Percentiles rank a stretch among this genome's conserved stretches.
These are phyloP conservation scores for Schizophyllum amplum DNA, from an alignment of 1,284 basidiomycete species.

Conservation along the genomic window DNA sequence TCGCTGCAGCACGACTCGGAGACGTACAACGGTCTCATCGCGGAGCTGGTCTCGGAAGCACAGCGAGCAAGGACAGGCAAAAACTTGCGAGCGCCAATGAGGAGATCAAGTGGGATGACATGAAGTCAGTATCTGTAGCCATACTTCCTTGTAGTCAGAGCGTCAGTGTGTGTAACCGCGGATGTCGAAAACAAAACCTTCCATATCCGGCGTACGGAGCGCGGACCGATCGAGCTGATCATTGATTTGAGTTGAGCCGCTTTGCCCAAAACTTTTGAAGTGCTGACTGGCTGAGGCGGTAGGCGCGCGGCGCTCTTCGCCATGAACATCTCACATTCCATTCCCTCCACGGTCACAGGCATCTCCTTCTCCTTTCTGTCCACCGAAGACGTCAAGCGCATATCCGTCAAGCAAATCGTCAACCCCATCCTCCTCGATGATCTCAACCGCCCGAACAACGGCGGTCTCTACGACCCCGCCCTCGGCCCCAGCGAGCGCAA, in stretches of 20 bases:
- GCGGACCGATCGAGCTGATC: conserved; percentile 1
- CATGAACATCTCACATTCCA: conserved; percentile 92
- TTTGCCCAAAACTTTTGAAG: not conserved
- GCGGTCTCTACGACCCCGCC: conserved; percentile 93
- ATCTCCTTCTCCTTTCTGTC: conserved; percentile 95
- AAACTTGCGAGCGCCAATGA: conserved; percentile 16
- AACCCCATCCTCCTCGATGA: conserved; percentile 94
- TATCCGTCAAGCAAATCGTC: conserved; percentile 95
- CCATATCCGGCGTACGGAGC: conserved; percentile 6
- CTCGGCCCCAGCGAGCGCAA: conserved; percentile 84
- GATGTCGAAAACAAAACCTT: not conserved
- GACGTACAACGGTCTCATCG: conserved; percentile 76
- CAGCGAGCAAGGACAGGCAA: conserved; percentile 69
- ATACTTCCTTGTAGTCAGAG: not conserved
- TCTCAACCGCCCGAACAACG: conserved; percentile 84
- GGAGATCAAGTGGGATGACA: conserved; percentile 28
- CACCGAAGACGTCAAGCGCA: conserved; percentile 83
- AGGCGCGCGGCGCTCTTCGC: not conserved
- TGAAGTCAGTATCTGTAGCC: not conserved
- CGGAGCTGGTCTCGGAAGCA: conserved; percentile 74
- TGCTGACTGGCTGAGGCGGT: not conserved
- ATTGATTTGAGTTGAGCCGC: not conserved
- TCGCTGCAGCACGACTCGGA: conserved; percentile 83
- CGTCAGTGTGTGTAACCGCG: no score
- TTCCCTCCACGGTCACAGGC: conserved; percentile 78